Percentiles rank a stretch among this genome's conserved stretches.
phyloP scores from a whole-genome alignment of 1,139 yeast genomes.

The Nakaseomyces sp. region DNA sequence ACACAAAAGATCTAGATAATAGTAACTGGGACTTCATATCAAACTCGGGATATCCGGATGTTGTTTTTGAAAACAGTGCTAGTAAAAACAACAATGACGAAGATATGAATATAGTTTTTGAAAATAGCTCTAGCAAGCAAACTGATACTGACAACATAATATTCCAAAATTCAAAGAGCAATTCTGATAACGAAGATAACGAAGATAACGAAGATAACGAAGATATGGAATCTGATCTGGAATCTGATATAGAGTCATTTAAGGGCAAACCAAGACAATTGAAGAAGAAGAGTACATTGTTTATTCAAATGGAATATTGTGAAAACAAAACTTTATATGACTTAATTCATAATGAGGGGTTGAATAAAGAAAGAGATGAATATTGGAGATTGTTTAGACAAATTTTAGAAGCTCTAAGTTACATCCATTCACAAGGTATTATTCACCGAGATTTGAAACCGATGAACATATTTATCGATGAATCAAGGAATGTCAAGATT shows the following conservation, averaged over 20 bases:
- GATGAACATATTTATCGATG: slow-evolving; percentile 89
- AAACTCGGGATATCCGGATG: slow-evolving; percentile 49
- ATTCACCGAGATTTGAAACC: slow-evolving; percentile 96
- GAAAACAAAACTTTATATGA: slow-evolving; percentile 86
- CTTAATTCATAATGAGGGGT: slow-evolving; percentile 63
- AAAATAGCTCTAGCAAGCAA: slow-evolving; percentile 35
- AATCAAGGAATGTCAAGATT: slow-evolving; percentile 76
- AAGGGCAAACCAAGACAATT: slow-evolving; percentile 5
- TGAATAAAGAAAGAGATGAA: slow-evolving; percentile 64
- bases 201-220: no score
- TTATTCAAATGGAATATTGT: slow-evolving; percentile 96
- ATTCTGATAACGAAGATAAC: neutral
- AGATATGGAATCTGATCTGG: neutral
- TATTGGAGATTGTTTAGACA: slow-evolving; percentile 89
- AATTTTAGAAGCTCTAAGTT: slow-evolving; percentile 79
- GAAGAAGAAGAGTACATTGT: slow-evolving; percentile 44
- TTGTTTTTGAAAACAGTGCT: slow-evolving; percentile 48
- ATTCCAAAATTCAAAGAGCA: neutral
- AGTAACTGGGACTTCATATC: slow-evolving; percentile 53
- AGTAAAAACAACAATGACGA: slow-evolving; percentile 39
- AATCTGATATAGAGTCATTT: neutral
- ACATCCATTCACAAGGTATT: slow-evolving; percentile 88
- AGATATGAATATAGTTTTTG: slow-evolving; percentile 53
- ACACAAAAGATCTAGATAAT: slow-evolving; percentile 15
- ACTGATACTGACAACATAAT: slow-evolving; percentile 11